Evolutionary conservation across 331 rosid genomes (phyloP), one percentile per base, ranked within the genome.

Genomic region (Pyrus hybrid): DNA sequence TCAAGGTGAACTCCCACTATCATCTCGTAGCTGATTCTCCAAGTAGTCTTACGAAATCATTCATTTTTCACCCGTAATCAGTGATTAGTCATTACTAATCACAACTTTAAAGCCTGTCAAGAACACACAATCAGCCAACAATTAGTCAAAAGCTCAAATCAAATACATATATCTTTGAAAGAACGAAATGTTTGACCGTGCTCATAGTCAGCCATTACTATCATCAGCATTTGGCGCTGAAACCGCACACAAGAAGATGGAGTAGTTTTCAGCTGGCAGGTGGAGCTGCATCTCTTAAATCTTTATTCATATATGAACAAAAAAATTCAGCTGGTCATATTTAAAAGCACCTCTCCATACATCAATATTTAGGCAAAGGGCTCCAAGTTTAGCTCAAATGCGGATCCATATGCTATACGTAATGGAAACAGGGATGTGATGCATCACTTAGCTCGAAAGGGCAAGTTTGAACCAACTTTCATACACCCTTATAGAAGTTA

Each of bases 31-130:
- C 56, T 49, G 56, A 49, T 49, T 17, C 56, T 49, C 20, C 68
- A 63, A 63, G 43, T 17, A 3, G 21, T 29, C 68, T 17, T 18
- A 1, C 2, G 68, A 63, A 62, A 62, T 26, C 67, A 14, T 62
- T 26, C 21, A 2, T 37, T 45, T 49, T 71, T 75, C 83, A 71
- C 58, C 75, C 9, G 25, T 29, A 10, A 65, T 82, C 86, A 89
- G n/a, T 14, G 53, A 47, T 47, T 47, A 47, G 53, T 5, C 7
- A 13, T 13, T 45, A 13, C 54, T 47, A 10, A 65, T 83, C 86
- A 89, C 77, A 86, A 8, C 77, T 78, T 76, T 61, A 86, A 77
- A 13, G 80, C 91, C 88, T 91, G 90, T 76, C 74, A 81, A 63
- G 65, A 68, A 61, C 72, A 72, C 18, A 71, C 68, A 63, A 45